Percentiles rank a stretch among this genome's conserved stretches.
These are phyloP conservation scores for Septoria petroselini DNA, from an alignment of 2,329 filamentous ascomycete species.

Conservation along the genomic window DNA sequence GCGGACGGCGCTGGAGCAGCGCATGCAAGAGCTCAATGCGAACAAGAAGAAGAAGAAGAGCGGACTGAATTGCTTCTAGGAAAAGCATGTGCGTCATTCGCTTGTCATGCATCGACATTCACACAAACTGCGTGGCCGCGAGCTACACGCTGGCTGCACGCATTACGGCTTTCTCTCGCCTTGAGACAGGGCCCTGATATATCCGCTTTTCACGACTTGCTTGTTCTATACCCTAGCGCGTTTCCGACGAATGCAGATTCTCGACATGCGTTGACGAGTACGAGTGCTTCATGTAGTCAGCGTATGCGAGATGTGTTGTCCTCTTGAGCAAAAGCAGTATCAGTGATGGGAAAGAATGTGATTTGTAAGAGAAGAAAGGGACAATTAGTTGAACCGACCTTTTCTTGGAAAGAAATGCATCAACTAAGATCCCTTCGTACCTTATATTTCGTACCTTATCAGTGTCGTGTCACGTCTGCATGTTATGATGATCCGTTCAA, in stretches of 20 bases:
- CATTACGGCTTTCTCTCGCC: slow-evolving; percentile 3
- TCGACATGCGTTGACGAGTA: not conserved
- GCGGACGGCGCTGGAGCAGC: slow-evolving; percentile 82
- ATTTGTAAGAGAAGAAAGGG: no score
- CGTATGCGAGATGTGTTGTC: no score
- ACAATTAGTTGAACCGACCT: no score
- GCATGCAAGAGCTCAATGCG: slow-evolving; percentile 71
- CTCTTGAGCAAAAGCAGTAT: no score
- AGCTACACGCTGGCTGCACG: slow-evolving; percentile 5
- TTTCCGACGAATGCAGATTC: not conserved
- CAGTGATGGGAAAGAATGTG: no score
- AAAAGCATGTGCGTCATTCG: slow-evolving; percentile 23
- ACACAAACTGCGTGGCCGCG: slow-evolving; percentile 8
- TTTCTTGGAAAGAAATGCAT: no score
- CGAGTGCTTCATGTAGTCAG: no score
- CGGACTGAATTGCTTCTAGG: slow-evolving; percentile 93
- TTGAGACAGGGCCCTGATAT: not conserved
- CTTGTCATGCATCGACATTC: slow-evolving; percentile 19
- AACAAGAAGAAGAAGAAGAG: slow-evolving; percentile 89
- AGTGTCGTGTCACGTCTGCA: no score
- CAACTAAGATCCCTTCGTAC: no score
- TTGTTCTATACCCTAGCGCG: slow-evolving; percentile 1
- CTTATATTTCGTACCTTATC: no score
- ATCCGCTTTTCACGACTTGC: not conserved
- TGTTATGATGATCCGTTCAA: no score